Evolutionary conservation across 345 rosid genomes (phyloP).

Genomic region (thale cress (Arabidopsis thaliana)): TAIR10.1 NC_003076.8:19972001-19972500

Average conservation of each 20-base stretch:
- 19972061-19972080: constrained; percentile 24
- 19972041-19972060: constrained; percentile 1
- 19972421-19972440: constrained; percentile 86
- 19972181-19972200: constrained; percentile 69
- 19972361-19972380: constrained; percentile 84
- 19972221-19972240: constrained; percentile 95
- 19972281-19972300: constrained; percentile 73
- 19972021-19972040: constrained; percentile 9
- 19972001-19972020: constrained; percentile 15
- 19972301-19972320: constrained; percentile 84
- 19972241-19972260: constrained; percentile 55
- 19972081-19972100: constrained; percentile 43
- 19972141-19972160: constrained; percentile 88
- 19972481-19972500: constrained; percentile 76
- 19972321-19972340: constrained; percentile 65
- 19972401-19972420: constrained; percentile 72
- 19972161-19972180: constrained; percentile 81
- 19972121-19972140: constrained; percentile 96
- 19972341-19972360: constrained; percentile 45
- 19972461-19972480: constrained; percentile 87
- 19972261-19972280: constrained; percentile 69
- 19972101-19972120: constrained; percentile 53
- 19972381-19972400: constrained; percentile 71
- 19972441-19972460: constrained; percentile 88
- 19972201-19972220: constrained; percentile 84